Conservation (phyloP, 2,329 filamentous ascomycete genomes). For the Epichloe hybrida region DNA sequence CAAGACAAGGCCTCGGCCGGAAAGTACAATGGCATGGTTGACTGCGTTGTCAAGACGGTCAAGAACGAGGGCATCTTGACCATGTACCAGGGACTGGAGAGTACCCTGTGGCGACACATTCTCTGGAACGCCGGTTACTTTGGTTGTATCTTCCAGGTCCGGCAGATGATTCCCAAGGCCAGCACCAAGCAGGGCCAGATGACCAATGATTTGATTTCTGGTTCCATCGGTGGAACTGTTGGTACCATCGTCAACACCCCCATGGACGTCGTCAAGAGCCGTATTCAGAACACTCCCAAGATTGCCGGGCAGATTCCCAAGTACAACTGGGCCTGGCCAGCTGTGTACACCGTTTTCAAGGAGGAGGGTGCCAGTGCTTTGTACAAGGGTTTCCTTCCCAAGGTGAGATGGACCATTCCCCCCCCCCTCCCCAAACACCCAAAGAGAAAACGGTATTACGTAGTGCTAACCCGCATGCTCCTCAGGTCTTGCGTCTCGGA, state of each 20-base stretch:
- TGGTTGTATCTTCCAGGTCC: constrained; percentile 95
- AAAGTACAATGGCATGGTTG: constrained; percentile 73
- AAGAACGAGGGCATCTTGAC: constrained; percentile 72
- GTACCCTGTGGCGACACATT: constrained; percentile 87
- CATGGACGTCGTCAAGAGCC: constrained; percentile 94
- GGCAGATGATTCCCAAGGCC: constrained; percentile 67
- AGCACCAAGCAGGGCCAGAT: constrained; percentile 71
- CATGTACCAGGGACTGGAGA: constrained; percentile 93
- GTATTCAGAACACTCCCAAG: constrained; percentile 89
- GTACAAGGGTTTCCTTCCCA: constrained; percentile 96
- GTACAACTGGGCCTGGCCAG: constrained; percentile 97
- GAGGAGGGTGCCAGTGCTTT: constrained; percentile 87
- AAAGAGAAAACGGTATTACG: not conserved
- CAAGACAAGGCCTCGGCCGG: constrained; percentile 89
- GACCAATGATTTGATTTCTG: constrained; percentile 75
- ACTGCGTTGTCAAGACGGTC: constrained; percentile 71
- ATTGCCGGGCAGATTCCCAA: constrained; percentile 71
- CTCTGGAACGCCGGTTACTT: constrained; percentile 94
- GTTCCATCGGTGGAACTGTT: constrained; percentile 71
- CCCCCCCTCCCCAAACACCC: too few relatives aligned
- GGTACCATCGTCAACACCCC: constrained; percentile 92
- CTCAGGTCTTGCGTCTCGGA: constrained; percentile 35
- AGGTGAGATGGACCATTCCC: constrained; percentile 48
- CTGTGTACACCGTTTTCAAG: constrained; percentile 71
- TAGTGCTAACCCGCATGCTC: constrained; percentile 3